Percentiles rank a stretch among this genome's conserved stretches.
phyloP scores from a whole-genome alignment of 2,329 filamentous ascomycete genomes.

The Cercospora nicotianae region DNA sequence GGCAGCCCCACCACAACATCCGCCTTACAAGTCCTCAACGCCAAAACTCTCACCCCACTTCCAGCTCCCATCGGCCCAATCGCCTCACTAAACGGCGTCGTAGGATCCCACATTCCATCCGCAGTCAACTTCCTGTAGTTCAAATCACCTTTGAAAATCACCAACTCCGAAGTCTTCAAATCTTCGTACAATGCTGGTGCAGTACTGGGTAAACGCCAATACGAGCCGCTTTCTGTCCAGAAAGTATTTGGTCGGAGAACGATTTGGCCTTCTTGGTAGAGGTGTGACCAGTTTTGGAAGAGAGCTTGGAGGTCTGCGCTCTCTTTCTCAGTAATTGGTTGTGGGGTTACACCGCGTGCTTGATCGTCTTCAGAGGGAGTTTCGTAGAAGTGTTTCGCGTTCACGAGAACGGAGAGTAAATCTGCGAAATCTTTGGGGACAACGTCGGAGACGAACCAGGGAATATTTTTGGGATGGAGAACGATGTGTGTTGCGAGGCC shows the following conservation, averaged over 20 bases:
- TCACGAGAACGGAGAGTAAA: slow-evolving; percentile 76
- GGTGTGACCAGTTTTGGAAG: slow-evolving; percentile 75
- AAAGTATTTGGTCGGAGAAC: slow-evolving; percentile 81
- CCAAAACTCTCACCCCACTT: slow-evolving; percentile 80
- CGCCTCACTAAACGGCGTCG: slow-evolving; percentile 80
- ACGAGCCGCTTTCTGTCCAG: slow-evolving; percentile 87
- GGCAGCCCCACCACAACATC: slow-evolving; percentile 91
- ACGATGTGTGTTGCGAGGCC: slow-evolving; percentile 84
- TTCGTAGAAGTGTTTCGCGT: slow-evolving; percentile 77
- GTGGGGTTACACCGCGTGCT: slow-evolving; percentile 55
- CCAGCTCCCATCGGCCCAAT: slow-evolving; percentile 79
- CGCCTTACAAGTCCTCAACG: slow-evolving; percentile 91
- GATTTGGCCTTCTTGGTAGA: slow-evolving; percentile 82
- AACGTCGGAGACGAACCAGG: slow-evolving; percentile 98
- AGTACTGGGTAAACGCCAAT: slow-evolving; percentile 76
- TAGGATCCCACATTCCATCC: slow-evolving; percentile 85
- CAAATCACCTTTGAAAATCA: slow-evolving; percentile 95
- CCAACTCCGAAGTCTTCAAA: slow-evolving; percentile 77
- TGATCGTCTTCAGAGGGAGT: slow-evolving; percentile 67
- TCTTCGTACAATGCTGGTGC: slow-evolving; percentile 71
- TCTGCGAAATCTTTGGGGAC: slow-evolving; percentile 79
- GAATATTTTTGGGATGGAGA: slow-evolving; percentile 89
- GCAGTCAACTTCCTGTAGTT: slow-evolving; percentile 93
- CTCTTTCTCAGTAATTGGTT: slow-evolving; percentile 67
- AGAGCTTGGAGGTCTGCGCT: slow-evolving; percentile 68